Evolutionary conservation across 23 red algal genomes (phyloP), one percentile per base, ranked within the genome.

Genomic region (Gracilariopsis chorda): DNA sequence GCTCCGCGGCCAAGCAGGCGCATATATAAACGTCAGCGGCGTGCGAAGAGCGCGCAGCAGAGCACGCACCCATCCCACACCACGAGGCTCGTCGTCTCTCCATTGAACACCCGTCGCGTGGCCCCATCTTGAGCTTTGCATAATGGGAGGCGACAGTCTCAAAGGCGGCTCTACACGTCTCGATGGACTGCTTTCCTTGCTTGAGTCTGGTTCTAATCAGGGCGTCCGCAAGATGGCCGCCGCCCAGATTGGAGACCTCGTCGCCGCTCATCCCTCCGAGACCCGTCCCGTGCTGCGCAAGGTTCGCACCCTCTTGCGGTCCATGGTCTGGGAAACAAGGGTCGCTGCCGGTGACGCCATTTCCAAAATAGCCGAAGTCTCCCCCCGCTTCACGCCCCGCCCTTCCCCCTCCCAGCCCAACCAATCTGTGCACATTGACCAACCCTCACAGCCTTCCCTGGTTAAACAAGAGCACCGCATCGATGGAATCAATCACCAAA

Each of bases 311-410:
- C 68, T 98, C 43, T 63, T 98, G 51, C 69, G 62, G 23, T 94
- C 95, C 37, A 46, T 67, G n/a, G 45, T 51, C 20, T 99, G 97
- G 97, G 91, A 94, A 34, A 78, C 88, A 14, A 84, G 97, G 43
- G 78, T 99, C n/a, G 82, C 90, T 71, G 97, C 93, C 7, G 92
- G 87, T 28, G 53, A 83, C 35, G 93, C 97, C 36, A 45, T 99
- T 41, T 86, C 87, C 35, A 84, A 75, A 0, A 98, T 98, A 73
- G 95, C 91, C 32, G 92, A 82, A 1, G 71, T 84, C 39, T 84
- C 87, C 51, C 93, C 93, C 7, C 52, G 68, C 32, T 94, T 89
- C 62, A 24, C 34, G 16, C 75, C 88, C 3, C 55, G 48, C 48
- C 4, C 25, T 7, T 44, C 67, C 17, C 20, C 37, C 14, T 1